These are phyloP conservation scores for Cutaneotrichosporon sp. DNA, from an alignment of 1,284 basidiomycete genomes.

Conservation along the genomic window DNA sequence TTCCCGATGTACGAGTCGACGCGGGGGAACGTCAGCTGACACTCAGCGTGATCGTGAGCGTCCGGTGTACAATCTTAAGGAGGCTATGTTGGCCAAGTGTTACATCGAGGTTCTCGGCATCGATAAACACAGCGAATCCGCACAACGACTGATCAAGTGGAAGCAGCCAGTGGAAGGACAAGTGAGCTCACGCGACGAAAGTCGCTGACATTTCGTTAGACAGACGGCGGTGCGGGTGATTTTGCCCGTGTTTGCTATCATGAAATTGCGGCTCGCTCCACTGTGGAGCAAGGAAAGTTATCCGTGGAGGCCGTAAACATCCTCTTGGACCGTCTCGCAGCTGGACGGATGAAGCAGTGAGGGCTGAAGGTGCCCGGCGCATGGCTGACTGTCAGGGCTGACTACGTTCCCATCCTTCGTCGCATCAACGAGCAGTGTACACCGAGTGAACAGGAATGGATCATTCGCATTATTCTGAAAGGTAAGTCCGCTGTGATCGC, in stretches of 20 bases:
- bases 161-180: constrained; percentile 61
- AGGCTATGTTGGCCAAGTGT: constrained; percentile 80
- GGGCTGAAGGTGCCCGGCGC: background rate
- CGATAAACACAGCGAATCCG: constrained; percentile 68
- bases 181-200: constrained; percentile 13
- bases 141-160: constrained; percentile 77
- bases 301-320: constrained; percentile 75
- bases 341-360: constrained; percentile 32
- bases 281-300: constrained; percentile 68
- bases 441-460: constrained; percentile 81
- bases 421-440: constrained; percentile 71
- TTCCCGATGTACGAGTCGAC: constrained; percentile 49
- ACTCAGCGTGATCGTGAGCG: constrained; percentile 83
- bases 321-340: constrained; percentile 64
- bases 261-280: constrained; percentile 75
- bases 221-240: constrained; percentile 57
- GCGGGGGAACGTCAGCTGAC: background rate
- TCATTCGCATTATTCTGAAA: constrained; percentile 87
- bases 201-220: constrained; percentile 5
- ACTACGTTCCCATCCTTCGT: constrained; percentile 68
- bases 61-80: constrained; percentile 83
- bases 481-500: constrained; percentile 41
- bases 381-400: constrained; percentile 58
- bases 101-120: constrained; percentile 84
- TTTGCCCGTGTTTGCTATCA: constrained; percentile 80